Conservation (phyloP, 768 basidiomycete genomes). For the Calocybe cyanea region DNA sequence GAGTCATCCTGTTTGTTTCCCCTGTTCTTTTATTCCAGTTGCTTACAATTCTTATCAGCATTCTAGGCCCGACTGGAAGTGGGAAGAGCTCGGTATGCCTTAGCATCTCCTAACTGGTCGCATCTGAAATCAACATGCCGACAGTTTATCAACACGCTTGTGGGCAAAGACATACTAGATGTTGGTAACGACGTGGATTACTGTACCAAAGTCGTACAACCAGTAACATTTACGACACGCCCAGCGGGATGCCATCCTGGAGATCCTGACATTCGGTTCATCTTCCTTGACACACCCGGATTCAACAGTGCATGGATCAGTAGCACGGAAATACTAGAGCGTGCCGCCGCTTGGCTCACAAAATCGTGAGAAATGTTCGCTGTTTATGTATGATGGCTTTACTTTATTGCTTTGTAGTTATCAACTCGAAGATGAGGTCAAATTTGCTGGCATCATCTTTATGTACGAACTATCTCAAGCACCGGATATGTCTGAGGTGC, state of each 20-base stretch:
- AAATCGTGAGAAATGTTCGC: slow-evolving; percentile 4
- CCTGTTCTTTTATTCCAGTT: too few relatives aligned
- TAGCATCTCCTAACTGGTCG: too few relatives aligned
- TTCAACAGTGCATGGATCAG: slow-evolving; percentile 9
- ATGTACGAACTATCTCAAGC: slow-evolving; percentile 13
- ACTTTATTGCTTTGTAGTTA: slow-evolving; percentile 4
- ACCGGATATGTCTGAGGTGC: slow-evolving; percentile 5
- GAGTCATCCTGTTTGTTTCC: too few relatives aligned
- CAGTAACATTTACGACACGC: neutral
- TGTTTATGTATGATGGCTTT: neutral
- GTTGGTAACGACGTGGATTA: slow-evolving; percentile 14
- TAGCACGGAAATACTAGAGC: slow-evolving; percentile 7
- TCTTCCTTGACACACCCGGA: slow-evolving; percentile 14
- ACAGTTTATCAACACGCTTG: too few relatives aligned
- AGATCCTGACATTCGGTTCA: slow-evolving; percentile 7
- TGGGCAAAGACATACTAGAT: neutral
- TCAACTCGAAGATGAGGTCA: slow-evolving; percentile 4
- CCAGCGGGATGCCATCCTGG: too few relatives aligned
- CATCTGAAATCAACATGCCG: too few relatives aligned
- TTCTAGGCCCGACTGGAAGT: too few relatives aligned
- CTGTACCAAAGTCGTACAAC: slow-evolving; percentile 9
- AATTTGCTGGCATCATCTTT: slow-evolving; percentile 14
- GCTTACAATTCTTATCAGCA: too few relatives aligned
- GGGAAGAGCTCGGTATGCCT: too few relatives aligned
- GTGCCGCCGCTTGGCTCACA: slow-evolving; percentile 8